These are phyloP conservation scores for Pleurotus pulmonarius DNA, from an alignment of 768 basidiomycete genomes.

Conservation along the genomic window DNA sequence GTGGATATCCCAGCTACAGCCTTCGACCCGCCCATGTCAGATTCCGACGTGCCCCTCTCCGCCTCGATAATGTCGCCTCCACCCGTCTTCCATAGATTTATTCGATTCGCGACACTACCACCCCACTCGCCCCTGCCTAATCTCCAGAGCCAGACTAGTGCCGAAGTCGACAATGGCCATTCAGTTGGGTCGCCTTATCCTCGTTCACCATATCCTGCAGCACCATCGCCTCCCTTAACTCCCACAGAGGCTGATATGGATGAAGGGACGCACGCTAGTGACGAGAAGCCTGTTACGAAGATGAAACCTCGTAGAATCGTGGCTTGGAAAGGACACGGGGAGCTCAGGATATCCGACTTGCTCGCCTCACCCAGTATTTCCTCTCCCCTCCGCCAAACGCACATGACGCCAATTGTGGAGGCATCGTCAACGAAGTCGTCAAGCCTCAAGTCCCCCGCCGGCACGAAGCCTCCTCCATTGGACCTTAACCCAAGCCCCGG, in stretches of 20 bases:
- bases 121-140: conserved; percentile 10
- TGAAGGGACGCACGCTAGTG: conserved; percentile 6
- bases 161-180: not conserved
- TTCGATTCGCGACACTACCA: conserved; percentile 3
- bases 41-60: conserved; percentile 5
- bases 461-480: conserved; percentile 23
- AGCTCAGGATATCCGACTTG: conserved; percentile 6
- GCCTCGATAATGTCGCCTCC: not conserved
- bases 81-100: not conserved
- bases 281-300: conserved; percentile 6
- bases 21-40: conserved; percentile 7
- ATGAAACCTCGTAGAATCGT: conserved; percentile 7
- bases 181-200: conserved; percentile 23
- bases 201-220: conserved; percentile 39
- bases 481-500: conserved; percentile 4
- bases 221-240: conserved; percentile 11
- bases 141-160: conserved; percentile 4
- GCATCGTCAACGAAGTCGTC: conserved; percentile 23
- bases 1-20: not conserved
- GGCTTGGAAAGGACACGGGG: conserved; percentile 7
- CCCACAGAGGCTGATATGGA: conserved; percentile 6
- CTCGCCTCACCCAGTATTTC: conserved; percentile 15
- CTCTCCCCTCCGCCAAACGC: conserved; percentile 15
- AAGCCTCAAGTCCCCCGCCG: conserved; percentile 21
- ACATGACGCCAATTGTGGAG: conserved; percentile 12